phyloP scores from a whole-genome alignment of 2,329 filamentous ascomycete species.

The Colletotrichum chrysophilum region DNA sequence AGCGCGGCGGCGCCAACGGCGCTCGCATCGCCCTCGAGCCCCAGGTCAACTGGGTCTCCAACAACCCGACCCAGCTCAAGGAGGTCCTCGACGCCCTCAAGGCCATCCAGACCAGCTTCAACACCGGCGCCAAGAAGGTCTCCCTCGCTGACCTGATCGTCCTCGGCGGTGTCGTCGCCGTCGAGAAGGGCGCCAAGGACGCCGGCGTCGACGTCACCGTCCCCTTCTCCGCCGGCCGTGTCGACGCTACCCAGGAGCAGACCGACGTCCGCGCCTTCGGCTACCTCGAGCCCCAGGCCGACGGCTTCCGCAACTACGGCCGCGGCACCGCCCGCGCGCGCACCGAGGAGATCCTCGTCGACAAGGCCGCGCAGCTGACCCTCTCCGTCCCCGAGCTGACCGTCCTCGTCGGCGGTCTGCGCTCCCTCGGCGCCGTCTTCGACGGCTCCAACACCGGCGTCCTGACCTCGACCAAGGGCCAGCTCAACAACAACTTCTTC shows the following conservation, averaged over 20 bases:
- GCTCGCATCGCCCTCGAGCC: conserved; percentile 77
- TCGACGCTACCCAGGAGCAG: conserved; percentile 73
- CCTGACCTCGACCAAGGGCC: conserved; percentile 70
- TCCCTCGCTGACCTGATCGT: conserved; percentile 83
- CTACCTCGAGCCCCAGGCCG: conserved; percentile 70
- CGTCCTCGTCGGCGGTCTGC: conserved; percentile 74
- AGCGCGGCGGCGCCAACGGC: conserved; percentile 83
- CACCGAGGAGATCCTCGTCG: conserved; percentile 74
- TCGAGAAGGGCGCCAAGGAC: conserved; percentile 71
- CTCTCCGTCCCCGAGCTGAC: conserved; percentile 75
- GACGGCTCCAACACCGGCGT: conserved; percentile 73
- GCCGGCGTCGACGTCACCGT: conserved; percentile 58
- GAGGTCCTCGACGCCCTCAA: conserved; percentile 68
- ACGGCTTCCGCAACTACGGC: conserved; percentile 84
- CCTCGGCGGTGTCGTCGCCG: conserved; percentile 70
- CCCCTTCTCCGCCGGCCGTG: conserved; percentile 76
- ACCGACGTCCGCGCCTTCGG: conserved; percentile 70
- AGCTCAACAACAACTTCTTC: conserved; percentile 82
- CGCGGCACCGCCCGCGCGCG: conserved; percentile 63
- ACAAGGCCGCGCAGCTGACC: conserved; percentile 73
- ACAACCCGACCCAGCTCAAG: conserved; percentile 72
- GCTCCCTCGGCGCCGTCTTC: conserved; percentile 72
- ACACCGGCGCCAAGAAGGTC: conserved; percentile 69
- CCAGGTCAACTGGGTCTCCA: conserved; percentile 74
- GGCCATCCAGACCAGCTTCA: conserved; percentile 70